These are phyloP conservation scores for Colletotrichum lentis DNA, from an alignment of 2,329 filamentous ascomycete species.

Conservation along the genomic window DNA sequence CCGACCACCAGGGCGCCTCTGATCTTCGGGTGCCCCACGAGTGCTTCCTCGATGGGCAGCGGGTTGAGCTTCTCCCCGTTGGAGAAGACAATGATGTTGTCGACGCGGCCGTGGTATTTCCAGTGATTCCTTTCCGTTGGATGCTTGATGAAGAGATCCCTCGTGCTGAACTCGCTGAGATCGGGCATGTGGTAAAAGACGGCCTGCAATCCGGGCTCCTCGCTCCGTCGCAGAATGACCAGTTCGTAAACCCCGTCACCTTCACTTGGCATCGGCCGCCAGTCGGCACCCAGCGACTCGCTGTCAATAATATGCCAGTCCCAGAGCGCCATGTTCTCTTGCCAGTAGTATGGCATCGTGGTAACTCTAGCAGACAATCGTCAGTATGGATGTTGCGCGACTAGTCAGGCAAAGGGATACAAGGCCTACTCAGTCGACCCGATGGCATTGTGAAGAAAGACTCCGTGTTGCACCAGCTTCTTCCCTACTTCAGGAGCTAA, in stretches of 20 bases:
- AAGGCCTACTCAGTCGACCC: no score
- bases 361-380: no score
- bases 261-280: constrained; percentile 45
- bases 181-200: constrained; percentile 53
- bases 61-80: constrained; percentile 61
- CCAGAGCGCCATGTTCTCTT: constrained; percentile 33
- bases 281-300: constrained; percentile 52
- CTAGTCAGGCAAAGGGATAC: no score
- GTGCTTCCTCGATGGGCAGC: constrained; percentile 51
- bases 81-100: constrained; percentile 56
- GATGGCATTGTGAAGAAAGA: no score
- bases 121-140: constrained; percentile 48
- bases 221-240: constrained; percentile 49
- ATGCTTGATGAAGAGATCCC: constrained; percentile 53
- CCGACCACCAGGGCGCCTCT: constrained; percentile 57
- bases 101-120: constrained; percentile 47
- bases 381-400: no score
- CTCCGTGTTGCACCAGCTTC: no score
- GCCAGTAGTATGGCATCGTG: constrained; percentile 42
- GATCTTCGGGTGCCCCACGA: constrained; percentile 50
- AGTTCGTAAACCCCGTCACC: constrained; percentile 47
- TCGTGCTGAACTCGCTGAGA: constrained; percentile 48
- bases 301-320: constrained; percentile 43
- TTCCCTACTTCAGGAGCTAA: no score
- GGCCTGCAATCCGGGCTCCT: constrained; percentile 47